These are phyloP conservation scores for Mycena crocata DNA, from an alignment of 768 basidiomycete species.

Conservation along the genomic window DNA sequence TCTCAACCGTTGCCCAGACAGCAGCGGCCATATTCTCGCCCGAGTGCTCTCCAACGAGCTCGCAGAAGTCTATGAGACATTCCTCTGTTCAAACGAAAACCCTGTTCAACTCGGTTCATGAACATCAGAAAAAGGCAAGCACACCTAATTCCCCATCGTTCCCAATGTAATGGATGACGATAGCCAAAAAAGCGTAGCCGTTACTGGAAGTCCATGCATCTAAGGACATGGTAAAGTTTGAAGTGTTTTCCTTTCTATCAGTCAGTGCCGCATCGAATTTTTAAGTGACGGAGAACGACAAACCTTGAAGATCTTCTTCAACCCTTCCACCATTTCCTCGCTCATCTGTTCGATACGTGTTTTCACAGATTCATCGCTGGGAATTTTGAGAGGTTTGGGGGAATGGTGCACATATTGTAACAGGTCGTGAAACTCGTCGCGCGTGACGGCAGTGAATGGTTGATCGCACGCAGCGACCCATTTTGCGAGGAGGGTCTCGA, in stretches of 20 bases:
- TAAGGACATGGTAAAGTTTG: constrained; percentile 33
- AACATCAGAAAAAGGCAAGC: background rate
- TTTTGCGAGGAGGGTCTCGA: constrained; percentile 3
- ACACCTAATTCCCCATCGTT: constrained; percentile 39
- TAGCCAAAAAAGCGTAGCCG: constrained; percentile 42
- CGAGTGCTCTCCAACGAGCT: constrained; percentile 43
- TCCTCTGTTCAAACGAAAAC: constrained; percentile 43
- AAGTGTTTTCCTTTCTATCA: background rate
- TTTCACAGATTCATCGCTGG: background rate
- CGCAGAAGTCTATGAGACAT: constrained; percentile 48
- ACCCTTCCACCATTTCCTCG: background rate
- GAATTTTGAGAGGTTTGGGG: background rate
- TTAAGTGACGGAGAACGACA: background rate
- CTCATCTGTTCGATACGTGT: background rate
- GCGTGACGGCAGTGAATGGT: background rate
- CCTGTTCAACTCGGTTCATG: background rate
- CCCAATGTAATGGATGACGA: constrained; percentile 42
- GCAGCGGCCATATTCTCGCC: constrained; percentile 47
- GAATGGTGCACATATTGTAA: constrained; percentile 15
- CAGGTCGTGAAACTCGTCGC: constrained; percentile 5
- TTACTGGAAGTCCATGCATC: constrained; percentile 47
- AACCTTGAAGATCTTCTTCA: background rate
- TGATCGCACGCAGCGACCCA: constrained; percentile 17
- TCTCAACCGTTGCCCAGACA: constrained; percentile 43
- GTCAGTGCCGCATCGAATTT: background rate